These are phyloP conservation scores for Phytophthora pluvialis DNA, from an alignment of 352 stramenopile species.

Conservation along the genomic window DNA sequence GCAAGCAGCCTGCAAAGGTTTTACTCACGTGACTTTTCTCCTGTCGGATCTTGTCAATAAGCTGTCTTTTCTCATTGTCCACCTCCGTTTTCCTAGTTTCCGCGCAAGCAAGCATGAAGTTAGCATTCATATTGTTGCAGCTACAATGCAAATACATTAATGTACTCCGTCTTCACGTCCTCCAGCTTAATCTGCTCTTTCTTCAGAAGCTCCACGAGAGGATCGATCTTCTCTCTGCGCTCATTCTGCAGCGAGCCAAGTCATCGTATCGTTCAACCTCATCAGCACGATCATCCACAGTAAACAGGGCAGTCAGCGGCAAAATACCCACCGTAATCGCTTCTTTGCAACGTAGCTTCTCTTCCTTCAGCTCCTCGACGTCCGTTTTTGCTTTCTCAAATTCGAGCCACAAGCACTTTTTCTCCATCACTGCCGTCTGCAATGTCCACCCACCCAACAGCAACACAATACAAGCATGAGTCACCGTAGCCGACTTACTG, in stretches of 20 bases:
- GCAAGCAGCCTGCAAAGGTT: neutral
- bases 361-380: conserved; percentile 67
- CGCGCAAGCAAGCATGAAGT: neutral
- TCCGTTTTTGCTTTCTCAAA: conserved; percentile 79
- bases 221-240: conserved; percentile 65
- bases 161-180: conserved; percentile 66
- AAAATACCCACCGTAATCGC: conserved; percentile 59
- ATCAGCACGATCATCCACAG: neutral
- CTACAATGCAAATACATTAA: neutral
- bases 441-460: conserved; percentile 1
- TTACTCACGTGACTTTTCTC: conserved; percentile 60
- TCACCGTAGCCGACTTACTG: neutral
- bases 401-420: conserved; percentile 87
- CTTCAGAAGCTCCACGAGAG: conserved; percentile 68
- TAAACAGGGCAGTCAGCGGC: neutral
- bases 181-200: conserved; percentile 75
- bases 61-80: conserved; percentile 54
- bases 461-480: neutral
- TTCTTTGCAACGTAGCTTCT: conserved; percentile 75
- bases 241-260: conserved; percentile 48
- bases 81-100: conserved; percentile 55
- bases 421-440: conserved; percentile 85
- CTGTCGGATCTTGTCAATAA: conserved; percentile 70
- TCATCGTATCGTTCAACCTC: neutral
- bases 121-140: neutral